Evolutionary conservation across 2,329 filamentous ascomycete species (phyloP).

Genomic region (Grosmannia clavigera): DNA sequence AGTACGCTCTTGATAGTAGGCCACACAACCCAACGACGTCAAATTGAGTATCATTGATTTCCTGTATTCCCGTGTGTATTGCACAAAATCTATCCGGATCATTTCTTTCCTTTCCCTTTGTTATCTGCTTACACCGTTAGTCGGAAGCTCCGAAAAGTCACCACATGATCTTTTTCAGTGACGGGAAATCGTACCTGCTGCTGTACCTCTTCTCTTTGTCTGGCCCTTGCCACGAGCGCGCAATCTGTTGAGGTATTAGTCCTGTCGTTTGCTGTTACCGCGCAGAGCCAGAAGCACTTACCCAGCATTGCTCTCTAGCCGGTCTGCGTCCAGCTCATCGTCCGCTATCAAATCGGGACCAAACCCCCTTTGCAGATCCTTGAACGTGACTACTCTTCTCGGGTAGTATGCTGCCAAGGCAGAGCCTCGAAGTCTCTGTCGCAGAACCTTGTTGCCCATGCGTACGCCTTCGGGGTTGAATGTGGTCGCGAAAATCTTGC

Average conservation of each 20-base stretch:
- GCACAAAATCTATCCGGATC: background rate
- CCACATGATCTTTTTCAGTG: background rate
- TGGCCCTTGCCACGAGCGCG: constrained; percentile 75
- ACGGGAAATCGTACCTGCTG: background rate
- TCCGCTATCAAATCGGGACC: constrained; percentile 52
- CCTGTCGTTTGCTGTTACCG: background rate
- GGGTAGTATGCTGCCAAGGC: constrained; percentile 82
- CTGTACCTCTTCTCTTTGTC: constrained; percentile 55
- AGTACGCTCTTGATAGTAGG: background rate
- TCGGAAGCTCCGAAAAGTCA: background rate
- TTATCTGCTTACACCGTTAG: background rate
- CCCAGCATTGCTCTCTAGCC: constrained; percentile 62
- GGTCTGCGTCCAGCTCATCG: constrained; percentile 67
- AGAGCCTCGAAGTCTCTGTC: constrained; percentile 77
- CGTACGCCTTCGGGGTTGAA: constrained; percentile 78
- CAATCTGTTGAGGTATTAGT: constrained; percentile 32
- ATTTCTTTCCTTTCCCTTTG: constrained; percentile 1
- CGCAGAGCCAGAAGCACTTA: constrained; percentile 22
- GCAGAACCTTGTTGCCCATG: constrained; percentile 82
- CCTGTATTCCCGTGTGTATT: background rate
- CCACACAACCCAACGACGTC: background rate
- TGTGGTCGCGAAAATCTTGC: constrained; percentile 78
- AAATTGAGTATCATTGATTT: background rate
- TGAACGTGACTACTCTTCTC: constrained; percentile 55
- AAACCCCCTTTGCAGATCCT: constrained; percentile 61